Evolutionary conservation across 352 stramenopile genomes (phyloP).

Genomic region (Pythium vanterpoolii): DNA sequence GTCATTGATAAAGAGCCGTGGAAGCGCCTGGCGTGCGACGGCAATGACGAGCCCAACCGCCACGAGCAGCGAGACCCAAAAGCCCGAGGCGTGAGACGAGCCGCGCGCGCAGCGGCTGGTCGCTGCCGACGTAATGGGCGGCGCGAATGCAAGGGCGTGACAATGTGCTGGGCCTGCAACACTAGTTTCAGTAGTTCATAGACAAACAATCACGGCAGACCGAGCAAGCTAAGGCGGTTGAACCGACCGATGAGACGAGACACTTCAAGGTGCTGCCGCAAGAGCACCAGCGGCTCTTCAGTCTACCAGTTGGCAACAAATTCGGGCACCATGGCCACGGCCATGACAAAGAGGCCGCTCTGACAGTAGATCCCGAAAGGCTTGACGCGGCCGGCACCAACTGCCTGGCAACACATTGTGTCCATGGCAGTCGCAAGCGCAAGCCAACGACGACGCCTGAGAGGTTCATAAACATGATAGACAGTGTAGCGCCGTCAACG

Average conservation of each 20-base stretch:
- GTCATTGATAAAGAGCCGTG: slow-evolving; percentile 45
- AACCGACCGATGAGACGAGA: slow-evolving; percentile 54
- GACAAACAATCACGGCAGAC: slow-evolving; percentile 65
- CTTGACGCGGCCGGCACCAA: slow-evolving; percentile 53
- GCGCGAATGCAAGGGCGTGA: slow-evolving; percentile 45
- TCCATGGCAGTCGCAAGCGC: slow-evolving; percentile 57
- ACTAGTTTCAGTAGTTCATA: slow-evolving; percentile 84
- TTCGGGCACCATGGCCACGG: slow-evolving; percentile 37
- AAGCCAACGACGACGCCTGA: slow-evolving; percentile 58
- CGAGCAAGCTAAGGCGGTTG: slow-evolving; percentile 45
- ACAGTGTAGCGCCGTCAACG: slow-evolving; percentile 51
- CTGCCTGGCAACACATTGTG: slow-evolving; percentile 84
- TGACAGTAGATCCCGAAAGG: slow-evolving; percentile 84
- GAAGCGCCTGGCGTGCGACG: slow-evolving; percentile 23
- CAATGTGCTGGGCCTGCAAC: slow-evolving; percentile 75
- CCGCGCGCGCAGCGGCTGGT: slow-evolving; percentile 27
- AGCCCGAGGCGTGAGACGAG: slow-evolving; percentile 38
- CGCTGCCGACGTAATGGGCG: slow-evolving; percentile 14
- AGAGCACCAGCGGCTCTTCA: slow-evolving; percentile 36
- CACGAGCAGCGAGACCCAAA: slow-evolving; percentile 25
- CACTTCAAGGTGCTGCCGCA: slow-evolving; percentile 51
- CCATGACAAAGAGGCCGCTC: slow-evolving; percentile 54
- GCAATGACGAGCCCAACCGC: slow-evolving; percentile 27
- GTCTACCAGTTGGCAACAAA: slow-evolving; percentile 63
- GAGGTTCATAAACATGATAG: slow-evolving; percentile 72